These are phyloP conservation scores for Malus asiatica DNA, from an alignment of 306 rosid species.

Conservation along the genomic window DNA sequence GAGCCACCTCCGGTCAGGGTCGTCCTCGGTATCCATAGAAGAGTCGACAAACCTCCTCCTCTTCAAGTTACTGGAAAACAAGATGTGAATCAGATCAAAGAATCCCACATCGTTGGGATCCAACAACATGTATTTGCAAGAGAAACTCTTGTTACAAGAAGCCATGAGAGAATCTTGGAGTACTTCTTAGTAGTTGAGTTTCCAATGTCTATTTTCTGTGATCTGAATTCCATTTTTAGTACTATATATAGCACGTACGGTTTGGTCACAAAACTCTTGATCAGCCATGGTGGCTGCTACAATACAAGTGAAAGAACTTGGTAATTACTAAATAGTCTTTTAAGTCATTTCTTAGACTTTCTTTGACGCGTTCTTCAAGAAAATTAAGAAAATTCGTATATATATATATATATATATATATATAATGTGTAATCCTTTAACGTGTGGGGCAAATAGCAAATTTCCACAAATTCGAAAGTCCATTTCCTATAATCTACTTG, in stretches of 20 bases:
- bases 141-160: conserved; percentile 41
- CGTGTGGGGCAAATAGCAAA: neutral
- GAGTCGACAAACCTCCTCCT: conserved; percentile 41
- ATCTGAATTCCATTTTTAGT: neutral
- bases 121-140: conserved; percentile 45
- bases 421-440: neutral
- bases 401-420: neutral
- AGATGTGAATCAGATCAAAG: conserved; percentile 36
- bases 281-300: neutral
- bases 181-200: neutral
- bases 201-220: neutral
- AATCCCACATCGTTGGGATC: conserved; percentile 45
- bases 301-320: neutral
- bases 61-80: conserved; percentile 30
- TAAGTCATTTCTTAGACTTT: neutral
- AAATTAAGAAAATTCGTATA: too few species aligned
- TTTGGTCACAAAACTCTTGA: neutral
- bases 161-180: neutral
- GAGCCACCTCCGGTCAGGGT: conserved; percentile 42
- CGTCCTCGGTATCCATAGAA: conserved; percentile 16
- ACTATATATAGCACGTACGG: neutral
- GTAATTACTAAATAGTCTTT: neutral
- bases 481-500: neutral
- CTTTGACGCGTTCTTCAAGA: neutral
- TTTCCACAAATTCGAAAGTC: neutral